These are phyloP conservation scores for Pythium plurisporium DNA, from an alignment of 352 stramenopile genomes.

Conservation along the genomic window DNA sequence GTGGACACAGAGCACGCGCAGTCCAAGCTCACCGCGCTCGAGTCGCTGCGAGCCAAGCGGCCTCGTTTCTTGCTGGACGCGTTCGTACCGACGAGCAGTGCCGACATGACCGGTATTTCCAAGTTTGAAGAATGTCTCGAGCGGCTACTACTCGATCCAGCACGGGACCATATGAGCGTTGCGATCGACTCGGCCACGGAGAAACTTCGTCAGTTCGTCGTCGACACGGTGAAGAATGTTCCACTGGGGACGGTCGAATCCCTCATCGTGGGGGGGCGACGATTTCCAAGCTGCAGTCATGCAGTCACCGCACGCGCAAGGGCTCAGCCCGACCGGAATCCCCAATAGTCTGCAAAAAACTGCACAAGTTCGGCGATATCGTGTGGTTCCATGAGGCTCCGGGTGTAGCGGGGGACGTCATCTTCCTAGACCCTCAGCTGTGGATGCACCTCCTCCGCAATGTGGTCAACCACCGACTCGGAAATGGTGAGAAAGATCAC, in stretches of 20 bases:
- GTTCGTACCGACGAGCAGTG: constrained; percentile 4
- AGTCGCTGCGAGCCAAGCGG: not conserved
- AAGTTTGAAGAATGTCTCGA: too few species aligned
- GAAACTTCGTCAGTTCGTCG: too few species aligned
- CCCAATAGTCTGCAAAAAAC: too few species aligned
- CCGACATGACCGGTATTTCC: not conserved
- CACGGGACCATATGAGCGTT: too few species aligned
- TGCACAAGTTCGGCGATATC: not conserved
- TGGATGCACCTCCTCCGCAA: not conserved
- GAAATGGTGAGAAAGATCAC: not conserved
- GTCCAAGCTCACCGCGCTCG: not conserved
- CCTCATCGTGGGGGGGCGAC: too few species aligned
- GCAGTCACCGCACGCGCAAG: not conserved
- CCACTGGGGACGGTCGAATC: too few species aligned
- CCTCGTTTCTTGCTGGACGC: not conserved
- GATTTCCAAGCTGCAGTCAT: not conserved
- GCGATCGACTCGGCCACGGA: not conserved
- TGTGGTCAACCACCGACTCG: not conserved
- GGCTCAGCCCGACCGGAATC: too few species aligned
- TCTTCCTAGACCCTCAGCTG: not conserved
- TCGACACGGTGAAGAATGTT: too few species aligned
- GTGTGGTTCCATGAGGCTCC: not conserved
- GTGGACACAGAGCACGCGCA: constrained; percentile 7
- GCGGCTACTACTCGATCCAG: too few species aligned
- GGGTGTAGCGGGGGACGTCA: not conserved